Evolutionary conservation across 1,284 basidiomycete genomes (phyloP).

Genomic region (Sutorius eximius): DNA sequence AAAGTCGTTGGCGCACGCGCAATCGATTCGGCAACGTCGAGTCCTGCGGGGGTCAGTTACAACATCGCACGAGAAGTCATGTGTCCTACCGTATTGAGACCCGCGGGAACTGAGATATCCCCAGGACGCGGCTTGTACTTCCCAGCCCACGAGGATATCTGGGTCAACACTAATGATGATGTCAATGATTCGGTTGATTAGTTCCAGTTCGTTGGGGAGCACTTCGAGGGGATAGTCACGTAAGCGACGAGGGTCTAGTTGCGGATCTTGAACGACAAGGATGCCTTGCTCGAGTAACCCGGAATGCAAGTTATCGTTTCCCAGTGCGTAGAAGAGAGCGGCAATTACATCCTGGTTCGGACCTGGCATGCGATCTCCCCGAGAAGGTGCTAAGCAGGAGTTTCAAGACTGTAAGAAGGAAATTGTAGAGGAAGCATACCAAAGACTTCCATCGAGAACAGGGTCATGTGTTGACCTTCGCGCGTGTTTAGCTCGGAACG

Average conservation of each 20-base stretch:
- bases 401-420: not conserved
- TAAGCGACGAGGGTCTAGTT: conserved; percentile 41
- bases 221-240: conserved; percentile 52
- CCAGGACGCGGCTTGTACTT: conserved; percentile 88
- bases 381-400: conserved; percentile 53
- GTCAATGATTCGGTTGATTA: conserved; percentile 82
- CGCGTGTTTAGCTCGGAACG: conserved; percentile 45
- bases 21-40: conserved; percentile 67
- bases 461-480: conserved; percentile 76
- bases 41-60: conserved; percentile 44
- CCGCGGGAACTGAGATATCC: conserved; percentile 83
- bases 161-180: conserved; percentile 81
- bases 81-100: conserved; percentile 52
- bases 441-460: conserved; percentile 83
- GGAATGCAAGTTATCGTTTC: conserved; percentile 41
- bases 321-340: conserved; percentile 70
- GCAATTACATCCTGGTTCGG: conserved; percentile 71
- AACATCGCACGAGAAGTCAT: not conserved
- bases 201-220: conserved; percentile 75
- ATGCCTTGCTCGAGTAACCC: conserved; percentile 54
- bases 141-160: conserved; percentile 91
- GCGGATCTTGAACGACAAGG: conserved; percentile 52
- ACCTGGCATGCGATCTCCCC: conserved; percentile 67
- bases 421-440: conserved; percentile 45
- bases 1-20: conserved; percentile 60